Conservation (phyloP, 306 rosid genomes). For the Quercus engelmannii region DNA sequence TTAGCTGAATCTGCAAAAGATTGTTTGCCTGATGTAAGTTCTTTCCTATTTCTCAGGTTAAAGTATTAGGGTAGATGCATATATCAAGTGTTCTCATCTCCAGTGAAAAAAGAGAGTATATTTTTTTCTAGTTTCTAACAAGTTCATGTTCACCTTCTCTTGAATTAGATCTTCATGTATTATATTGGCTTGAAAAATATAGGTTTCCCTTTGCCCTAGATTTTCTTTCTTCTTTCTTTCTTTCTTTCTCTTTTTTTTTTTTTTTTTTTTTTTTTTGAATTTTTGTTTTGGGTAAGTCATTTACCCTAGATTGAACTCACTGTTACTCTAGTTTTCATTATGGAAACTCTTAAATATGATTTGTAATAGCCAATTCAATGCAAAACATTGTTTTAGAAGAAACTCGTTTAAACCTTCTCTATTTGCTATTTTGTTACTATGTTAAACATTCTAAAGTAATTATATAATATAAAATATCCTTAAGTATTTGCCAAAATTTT, state of each 20-base stretch:
- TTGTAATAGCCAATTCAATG: constrained; percentile 16
- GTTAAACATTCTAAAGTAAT: background rate
- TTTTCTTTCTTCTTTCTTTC: background rate
- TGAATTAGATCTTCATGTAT: background rate
- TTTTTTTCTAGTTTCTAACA: background rate
- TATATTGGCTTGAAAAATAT: background rate
- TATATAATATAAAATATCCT: background rate
- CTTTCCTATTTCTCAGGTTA: background rate
- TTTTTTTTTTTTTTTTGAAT: too few relatives aligned
- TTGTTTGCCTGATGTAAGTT: constrained; percentile 7
- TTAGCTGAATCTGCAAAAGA: background rate
- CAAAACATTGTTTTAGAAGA: background rate
- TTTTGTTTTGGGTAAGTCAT: background rate
- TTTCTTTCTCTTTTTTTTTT: too few relatives aligned
- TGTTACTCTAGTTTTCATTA: background rate
- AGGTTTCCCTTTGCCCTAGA: constrained; percentile 29
- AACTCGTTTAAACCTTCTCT: constrained; percentile 6
- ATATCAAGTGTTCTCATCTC: background rate
- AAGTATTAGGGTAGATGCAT: background rate
- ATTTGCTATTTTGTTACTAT: background rate
- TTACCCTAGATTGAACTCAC: constrained; percentile 27
- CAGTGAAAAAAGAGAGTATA: too few relatives aligned
- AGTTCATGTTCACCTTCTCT: constrained; percentile 1
- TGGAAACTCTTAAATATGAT: background rate
- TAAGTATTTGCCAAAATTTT: background rate